These are phyloP conservation scores for Guadua angustifolia DNA, from an alignment of 176 grass and related monocot species.

Conservation along the genomic window DNA sequence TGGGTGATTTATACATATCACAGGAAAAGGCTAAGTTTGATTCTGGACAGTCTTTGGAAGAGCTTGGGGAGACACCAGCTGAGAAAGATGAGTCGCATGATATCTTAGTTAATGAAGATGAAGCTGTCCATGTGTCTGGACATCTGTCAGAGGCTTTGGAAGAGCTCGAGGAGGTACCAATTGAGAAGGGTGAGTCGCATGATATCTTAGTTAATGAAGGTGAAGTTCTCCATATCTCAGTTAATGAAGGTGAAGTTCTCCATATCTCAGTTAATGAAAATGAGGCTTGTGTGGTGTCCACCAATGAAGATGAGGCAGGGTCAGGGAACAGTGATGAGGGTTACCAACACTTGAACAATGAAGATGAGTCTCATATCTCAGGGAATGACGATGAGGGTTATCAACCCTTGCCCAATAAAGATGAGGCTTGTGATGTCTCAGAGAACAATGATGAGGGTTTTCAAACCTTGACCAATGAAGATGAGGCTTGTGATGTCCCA, in stretches of 20 bases:
- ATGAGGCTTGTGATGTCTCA: slow-evolving; percentile 17
- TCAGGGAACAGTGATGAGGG: slow-evolving; percentile 16
- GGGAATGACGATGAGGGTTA: not conserved
- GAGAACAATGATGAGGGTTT: slow-evolving; percentile 7
- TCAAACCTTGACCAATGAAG: slow-evolving; percentile 41
- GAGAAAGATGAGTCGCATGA: slow-evolving; percentile 35
- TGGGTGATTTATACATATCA: slow-evolving; percentile 64
- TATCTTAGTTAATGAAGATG: slow-evolving; percentile 36
- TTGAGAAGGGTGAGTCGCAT: slow-evolving; percentile 31
- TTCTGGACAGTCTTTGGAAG: slow-evolving; percentile 38
- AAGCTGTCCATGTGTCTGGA: slow-evolving; percentile 29
- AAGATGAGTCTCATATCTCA: slow-evolving; percentile 23
- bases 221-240: slow-evolving; percentile 25
- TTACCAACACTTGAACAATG: slow-evolving; percentile 19
- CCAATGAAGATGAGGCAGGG: not conserved
- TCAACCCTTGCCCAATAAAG: slow-evolving; percentile 26
- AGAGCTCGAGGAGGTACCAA: slow-evolving; percentile 29
- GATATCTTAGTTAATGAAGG: slow-evolving; percentile 33
- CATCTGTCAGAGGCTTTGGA: slow-evolving; percentile 17
- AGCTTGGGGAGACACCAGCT: slow-evolving; percentile 27
- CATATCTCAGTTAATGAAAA: slow-evolving; percentile 39
- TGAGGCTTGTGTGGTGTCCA: slow-evolving; percentile 34
- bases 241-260: slow-evolving; percentile 28
- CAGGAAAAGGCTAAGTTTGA: slow-evolving; percentile 49
- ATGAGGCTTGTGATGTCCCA: slow-evolving; percentile 32